Evolutionary conservation across 495 filamentous ascomycete genomes (phyloP), one percentile per base, ranked within the genome.

Genomic region (Xylaria acuta): DNA sequence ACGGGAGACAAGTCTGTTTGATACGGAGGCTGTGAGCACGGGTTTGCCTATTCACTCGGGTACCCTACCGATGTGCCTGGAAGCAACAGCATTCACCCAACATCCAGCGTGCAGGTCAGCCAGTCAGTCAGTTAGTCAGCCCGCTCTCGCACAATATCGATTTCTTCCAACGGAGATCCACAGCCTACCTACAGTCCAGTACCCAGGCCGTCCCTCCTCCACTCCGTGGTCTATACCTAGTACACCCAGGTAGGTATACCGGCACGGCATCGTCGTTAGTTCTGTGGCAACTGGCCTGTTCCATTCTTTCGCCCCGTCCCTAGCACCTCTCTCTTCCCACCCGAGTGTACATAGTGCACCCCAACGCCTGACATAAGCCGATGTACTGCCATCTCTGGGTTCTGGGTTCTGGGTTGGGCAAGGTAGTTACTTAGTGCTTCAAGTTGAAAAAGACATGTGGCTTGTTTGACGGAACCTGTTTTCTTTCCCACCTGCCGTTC

Each of bases 361-460:
- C 56, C 30, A 60, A 60, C 38, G 38, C 59, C 38, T 41, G 59
- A 63, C 59, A 63, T 63, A 63, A 63, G 34, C 59, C 36, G 3
- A 38, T 7, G 16, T 54, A 16, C 25, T 54, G 51, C 18, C 2
- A 25, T 54, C 51, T 54, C 49, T 49, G 16, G 22, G n/a, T n/a
- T n/a, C n/a, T n/a, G n/a, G 20, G n/a, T 27, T 53, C 51, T 25
- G 25, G 27, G n/a, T 7, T 54, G 7, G 51, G 51, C 1, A 54
- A n/a, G 27, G 25, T 25, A 38, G 36, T n/a, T 38, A 38, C 3
- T 3, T 3, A 18, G 32, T 38, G 58, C 65, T 56, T 49, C 34
- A 56, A 25, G 12, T 56, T 41, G 43, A 72, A 77, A 73, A 77
- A 76, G 76, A 76, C 74, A 79, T 79, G 77, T 79, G 77, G 77